Conservation (phyloP, 163 green algal species). For the Volvox carteri region DNA sequence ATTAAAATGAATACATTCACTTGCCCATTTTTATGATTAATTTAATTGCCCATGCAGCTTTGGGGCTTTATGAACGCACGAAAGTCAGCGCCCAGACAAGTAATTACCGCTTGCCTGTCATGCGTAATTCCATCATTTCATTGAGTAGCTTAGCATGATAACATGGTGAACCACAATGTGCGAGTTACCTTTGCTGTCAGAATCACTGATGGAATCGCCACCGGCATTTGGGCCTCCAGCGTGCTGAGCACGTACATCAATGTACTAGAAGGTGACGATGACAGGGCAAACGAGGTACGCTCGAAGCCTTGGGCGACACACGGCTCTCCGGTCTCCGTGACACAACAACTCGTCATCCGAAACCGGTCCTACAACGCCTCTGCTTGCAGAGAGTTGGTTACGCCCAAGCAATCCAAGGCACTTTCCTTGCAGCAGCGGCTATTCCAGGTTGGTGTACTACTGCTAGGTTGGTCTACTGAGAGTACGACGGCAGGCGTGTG, state of each 20-base stretch:
- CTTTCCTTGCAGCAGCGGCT: slow-evolving; percentile 53
- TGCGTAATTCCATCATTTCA: no score
- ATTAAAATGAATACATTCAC: not conserved
- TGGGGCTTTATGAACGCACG: no score
- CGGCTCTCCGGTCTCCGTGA: no score
- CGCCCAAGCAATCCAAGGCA: slow-evolving; percentile 59
- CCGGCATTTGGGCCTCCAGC: slow-evolving; percentile 51
- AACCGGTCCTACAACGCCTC: not conserved
- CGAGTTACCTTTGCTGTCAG: slow-evolving; percentile 43
- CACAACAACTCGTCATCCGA: not conserved
- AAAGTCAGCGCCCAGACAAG: no score
- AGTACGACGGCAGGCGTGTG: no score
- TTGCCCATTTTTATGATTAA: no score
- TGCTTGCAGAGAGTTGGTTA: slow-evolving; percentile 44
- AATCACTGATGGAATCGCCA: slow-evolving; percentile 56
- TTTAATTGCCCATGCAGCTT: no score
- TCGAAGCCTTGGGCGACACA: no score
- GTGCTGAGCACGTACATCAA: slow-evolving; percentile 62
- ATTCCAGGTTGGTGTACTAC: slow-evolving; percentile 54
- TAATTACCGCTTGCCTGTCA: no score
- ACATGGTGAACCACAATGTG: slow-evolving; percentile 57
- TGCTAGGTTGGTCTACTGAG: no score
- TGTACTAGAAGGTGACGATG: slow-evolving; percentile 43
- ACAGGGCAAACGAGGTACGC: slow-evolving; percentile 57
- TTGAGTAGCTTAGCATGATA: not conserved